Conservation (phyloP, 2,329 filamentous ascomycete species). For the Cytospora mali region DNA sequence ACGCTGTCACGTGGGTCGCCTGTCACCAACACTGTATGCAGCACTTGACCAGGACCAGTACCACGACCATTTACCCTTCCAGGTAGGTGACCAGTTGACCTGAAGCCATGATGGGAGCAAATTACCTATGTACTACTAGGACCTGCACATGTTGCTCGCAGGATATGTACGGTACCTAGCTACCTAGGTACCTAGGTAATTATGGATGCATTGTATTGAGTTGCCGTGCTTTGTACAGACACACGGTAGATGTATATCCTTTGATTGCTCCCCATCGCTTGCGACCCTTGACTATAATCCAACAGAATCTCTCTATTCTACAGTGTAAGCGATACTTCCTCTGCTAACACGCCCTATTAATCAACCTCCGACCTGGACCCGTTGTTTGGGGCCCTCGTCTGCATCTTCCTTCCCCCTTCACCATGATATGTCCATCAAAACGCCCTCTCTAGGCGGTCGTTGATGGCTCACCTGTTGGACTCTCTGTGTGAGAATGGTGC, state of each 20-base stretch:
- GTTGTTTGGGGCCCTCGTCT: neutral
- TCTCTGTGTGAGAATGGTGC: slow-evolving; percentile 11
- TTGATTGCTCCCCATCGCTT: neutral
- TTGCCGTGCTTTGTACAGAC: neutral
- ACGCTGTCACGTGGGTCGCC: slow-evolving; percentile 24
- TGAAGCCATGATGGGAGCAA: too few relatives aligned
- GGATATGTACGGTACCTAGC: neutral
- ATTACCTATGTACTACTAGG: neutral
- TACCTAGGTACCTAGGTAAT: neutral
- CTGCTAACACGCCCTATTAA: slow-evolving; percentile 8
- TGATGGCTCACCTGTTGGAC: slow-evolving; percentile 13
- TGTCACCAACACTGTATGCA: neutral
- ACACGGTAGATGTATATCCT: too few relatives aligned
- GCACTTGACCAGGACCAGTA: too few relatives aligned
- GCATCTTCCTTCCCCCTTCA: neutral
- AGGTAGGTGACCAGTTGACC: too few relatives aligned
- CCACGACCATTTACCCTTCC: too few relatives aligned
- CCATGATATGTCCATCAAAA: neutral
- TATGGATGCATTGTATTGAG: neutral
- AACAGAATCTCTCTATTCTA: slow-evolving; percentile 14
- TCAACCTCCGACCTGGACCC: slow-evolving; percentile 9
- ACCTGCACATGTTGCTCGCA: too few relatives aligned
- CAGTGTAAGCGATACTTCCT: slow-evolving; percentile 1
- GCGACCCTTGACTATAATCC: neutral
- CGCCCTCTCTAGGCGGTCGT: slow-evolving; percentile 1